phyloP scores from a whole-genome alignment of 1,284 basidiomycete genomes.

The Spongiforma sp. region DNA sequence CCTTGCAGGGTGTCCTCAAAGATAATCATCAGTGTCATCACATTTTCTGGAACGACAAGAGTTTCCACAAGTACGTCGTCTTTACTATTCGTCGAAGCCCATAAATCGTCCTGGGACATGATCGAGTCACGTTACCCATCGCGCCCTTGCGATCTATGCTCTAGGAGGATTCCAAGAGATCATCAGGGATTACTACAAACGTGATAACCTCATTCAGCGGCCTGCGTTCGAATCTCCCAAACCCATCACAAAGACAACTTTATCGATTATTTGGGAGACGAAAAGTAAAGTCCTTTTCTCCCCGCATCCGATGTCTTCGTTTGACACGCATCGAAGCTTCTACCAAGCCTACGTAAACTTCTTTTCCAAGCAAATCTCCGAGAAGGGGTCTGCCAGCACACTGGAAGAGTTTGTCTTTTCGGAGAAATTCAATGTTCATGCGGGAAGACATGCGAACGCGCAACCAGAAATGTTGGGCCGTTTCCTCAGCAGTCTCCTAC shows the following conservation, averaged over 20 bases:
- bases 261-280: constrained; percentile 46
- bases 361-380: constrained; percentile 52
- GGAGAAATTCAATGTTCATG: constrained; percentile 49
- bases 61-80: constrained; percentile 33
- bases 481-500: constrained; percentile 30
- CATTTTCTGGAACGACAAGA: constrained; percentile 29
- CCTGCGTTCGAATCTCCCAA: constrained; percentile 42
- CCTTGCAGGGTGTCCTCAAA: constrained; percentile 31
- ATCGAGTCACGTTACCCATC: constrained; percentile 49
- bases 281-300: constrained; percentile 36
- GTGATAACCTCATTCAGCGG: constrained; percentile 38
- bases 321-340: constrained; percentile 45
- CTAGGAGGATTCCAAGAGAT: constrained; percentile 43
- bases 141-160: constrained; percentile 47
- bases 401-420: constrained; percentile 67
- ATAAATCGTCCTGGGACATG: neutral
- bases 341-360: constrained; percentile 63
- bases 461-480: constrained; percentile 34
- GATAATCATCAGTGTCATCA: constrained; percentile 34
- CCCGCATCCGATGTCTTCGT: neutral
- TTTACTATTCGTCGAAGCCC: neutral
- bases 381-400: constrained; percentile 45
- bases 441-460: constrained; percentile 12
- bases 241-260: constrained; percentile 47
- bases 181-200: constrained; percentile 44